A percentile compares a stretch with the other conserved stretches of the same genome.
Evolutionary conservation across 306 rosid species (phyloP).

Genomic region (Prosopis cineraria): DNA sequence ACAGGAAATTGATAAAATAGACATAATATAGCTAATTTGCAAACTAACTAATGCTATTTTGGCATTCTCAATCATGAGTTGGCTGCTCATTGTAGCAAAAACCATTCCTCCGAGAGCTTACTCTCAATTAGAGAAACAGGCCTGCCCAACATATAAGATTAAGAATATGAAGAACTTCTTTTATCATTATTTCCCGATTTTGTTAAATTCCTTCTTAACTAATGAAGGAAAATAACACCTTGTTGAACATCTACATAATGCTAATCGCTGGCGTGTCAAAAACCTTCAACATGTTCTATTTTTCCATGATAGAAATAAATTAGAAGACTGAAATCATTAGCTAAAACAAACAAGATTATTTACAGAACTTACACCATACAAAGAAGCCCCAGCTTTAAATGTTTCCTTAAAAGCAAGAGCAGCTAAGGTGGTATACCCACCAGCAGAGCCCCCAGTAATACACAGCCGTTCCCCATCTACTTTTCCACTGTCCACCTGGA

Average conservation of each 20-base stretch:
- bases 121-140: not conserved
- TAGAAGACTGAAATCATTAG: not conserved
- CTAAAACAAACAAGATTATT: not conserved
- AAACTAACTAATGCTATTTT: not conserved
- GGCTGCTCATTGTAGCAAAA: not conserved
- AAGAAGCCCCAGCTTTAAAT: conserved; percentile 92
- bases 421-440: conserved; percentile 98
- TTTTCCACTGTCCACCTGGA: conserved; percentile 78
- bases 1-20: not conserved
- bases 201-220: not conserved
- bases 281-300: not conserved
- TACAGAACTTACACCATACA: conserved; percentile 77
- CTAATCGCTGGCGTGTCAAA: not conserved
- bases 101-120: not conserved
- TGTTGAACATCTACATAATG: not conserved
- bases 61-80: not conserved
- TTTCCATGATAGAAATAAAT: not conserved
- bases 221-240: not conserved
- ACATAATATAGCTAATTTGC: not conserved
- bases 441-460: conserved; percentile 94
- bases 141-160: not conserved
- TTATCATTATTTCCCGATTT: not conserved
- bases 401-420: conserved; percentile 78
- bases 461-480: conserved; percentile 81
- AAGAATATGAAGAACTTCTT: not conserved